Percentiles rank a stretch among this genome's conserved stretches.
These are phyloP conservation scores for Vickermania ingenoplastis DNA, from an alignment of 208 protist genomes.

Conservation along the genomic window DNA sequence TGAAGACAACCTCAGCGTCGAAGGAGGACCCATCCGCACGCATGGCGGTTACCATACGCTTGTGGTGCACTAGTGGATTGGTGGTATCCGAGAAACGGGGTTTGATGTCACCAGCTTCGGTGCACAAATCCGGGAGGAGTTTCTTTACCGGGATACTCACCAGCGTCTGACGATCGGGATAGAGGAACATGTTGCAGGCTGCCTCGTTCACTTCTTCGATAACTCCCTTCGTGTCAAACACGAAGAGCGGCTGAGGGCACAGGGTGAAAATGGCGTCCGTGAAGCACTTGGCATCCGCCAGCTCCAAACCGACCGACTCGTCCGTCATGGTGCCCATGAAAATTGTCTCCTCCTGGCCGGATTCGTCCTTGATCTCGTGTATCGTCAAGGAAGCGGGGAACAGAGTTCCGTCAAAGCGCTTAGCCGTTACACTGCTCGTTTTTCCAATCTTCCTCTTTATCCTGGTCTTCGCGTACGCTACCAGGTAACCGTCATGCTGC, in stretches of 20 bases:
- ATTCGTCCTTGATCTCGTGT: slow-evolving; percentile 1
- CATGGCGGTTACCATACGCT: slow-evolving; percentile 1
- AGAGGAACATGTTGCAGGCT: slow-evolving; percentile 8
- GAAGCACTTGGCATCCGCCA: background rate
- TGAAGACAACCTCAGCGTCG: slow-evolving; percentile 6
- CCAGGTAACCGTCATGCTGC: slow-evolving; percentile 16
- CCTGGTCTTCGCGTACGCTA: slow-evolving; percentile 11
- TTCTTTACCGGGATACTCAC: background rate
- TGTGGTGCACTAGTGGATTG: slow-evolving; percentile 1
- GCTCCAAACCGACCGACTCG: background rate
- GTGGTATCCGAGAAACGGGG: background rate
- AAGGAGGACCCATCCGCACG: slow-evolving; percentile 11
- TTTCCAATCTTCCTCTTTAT: slow-evolving; percentile 2
- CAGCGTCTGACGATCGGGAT: background rate
- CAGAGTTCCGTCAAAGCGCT: slow-evolving; percentile 8
- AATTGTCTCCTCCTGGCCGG: slow-evolving; percentile 1
- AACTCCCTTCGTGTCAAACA: slow-evolving; percentile 6
- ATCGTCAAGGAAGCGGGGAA: slow-evolving; percentile 3
- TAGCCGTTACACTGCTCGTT: background rate
- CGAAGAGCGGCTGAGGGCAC: slow-evolving; percentile 4
- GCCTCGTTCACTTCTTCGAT: slow-evolving; percentile 12
- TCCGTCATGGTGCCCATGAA: slow-evolving; percentile 11
- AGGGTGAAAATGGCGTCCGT: background rate
- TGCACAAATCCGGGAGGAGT: background rate
- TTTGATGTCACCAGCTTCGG: background rate